Evolutionary conservation across 768 basidiomycete species (phyloP), one percentile per base, ranked within the genome.

Genomic region (Serendipita sp.): DNA sequence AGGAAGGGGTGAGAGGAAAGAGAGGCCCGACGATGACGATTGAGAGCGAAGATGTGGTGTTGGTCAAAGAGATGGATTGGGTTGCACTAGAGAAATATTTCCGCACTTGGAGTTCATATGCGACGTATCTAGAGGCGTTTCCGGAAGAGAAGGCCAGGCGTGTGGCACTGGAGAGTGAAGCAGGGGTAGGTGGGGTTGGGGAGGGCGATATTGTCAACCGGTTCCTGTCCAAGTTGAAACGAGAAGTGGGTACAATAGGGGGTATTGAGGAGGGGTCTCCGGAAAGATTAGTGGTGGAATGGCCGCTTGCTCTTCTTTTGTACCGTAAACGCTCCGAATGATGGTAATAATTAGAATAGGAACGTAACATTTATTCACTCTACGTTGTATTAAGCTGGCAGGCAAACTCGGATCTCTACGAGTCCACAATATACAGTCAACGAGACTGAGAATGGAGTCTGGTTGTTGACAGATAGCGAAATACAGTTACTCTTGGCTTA

Each of bases 61-160:
- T 91, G 74, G 76, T 73, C 23, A 81, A 81, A 68, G 74, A 70
- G 44, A 81, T 85, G 78, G 78, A 80, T 0, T 87, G 85, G 86
- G 76, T 78, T 11, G 81, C 81, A 64, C 73, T 91, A 0, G 76
- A 86, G 3, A 79, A 76, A 1, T 91, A 90, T 70, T 75, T 91
- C 18, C 76, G 81, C 53, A 88, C 88, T 0, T 85, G 80, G 76
- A 88, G 85, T 68, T 75, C 87, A 1, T 73, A 88, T 58, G 82
- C 86, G 66, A 81, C 80, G 11, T 91, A 80, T 71, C 80, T 83
- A 66, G 84, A 86, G 66, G 69, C 69, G 10, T 78, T 83, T 69
- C 86, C 87, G 0, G 76, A 80, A 34, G 86, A 90, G 69, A 67
- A 74, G 48, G 67, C 71, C 3, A 67, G 70, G 46, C 6, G 40